Percentiles rank a stretch among this genome's conserved stretches.
Conservation (phyloP, 768 basidiomycete genomes). For the Leucosporidium yakuticum region DNA sequence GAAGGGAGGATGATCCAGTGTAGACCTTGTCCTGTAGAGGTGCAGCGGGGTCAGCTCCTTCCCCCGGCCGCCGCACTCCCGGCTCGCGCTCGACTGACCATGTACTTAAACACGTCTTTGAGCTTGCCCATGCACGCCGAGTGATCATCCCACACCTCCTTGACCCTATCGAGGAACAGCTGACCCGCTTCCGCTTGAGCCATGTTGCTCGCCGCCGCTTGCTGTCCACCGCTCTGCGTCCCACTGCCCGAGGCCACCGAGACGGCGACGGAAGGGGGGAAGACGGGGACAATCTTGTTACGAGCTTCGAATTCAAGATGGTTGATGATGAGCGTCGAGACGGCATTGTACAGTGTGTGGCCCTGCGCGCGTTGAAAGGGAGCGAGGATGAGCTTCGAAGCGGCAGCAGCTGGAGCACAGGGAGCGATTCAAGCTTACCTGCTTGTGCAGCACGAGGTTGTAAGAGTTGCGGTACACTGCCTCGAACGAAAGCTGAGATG, state of each 20-base stretch:
- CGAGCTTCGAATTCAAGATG: conserved; percentile 75
- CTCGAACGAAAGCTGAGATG: conserved; percentile 78
- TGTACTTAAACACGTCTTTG: conserved; percentile 86
- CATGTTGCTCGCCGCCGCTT: conserved; percentile 20
- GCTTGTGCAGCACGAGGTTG: conserved; percentile 59
- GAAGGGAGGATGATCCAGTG: conserved; percentile 65
- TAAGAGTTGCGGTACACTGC: conserved; percentile 92
- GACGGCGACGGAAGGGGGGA: conserved; percentile 53
- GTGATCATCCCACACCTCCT: conserved; percentile 90
- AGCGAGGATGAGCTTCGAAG: conserved; percentile 1
- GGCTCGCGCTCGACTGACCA: conserved; percentile 55
- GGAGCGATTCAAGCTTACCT: not conserved
- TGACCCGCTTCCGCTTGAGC: conserved; percentile 64
- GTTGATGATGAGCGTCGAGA: conserved; percentile 67
- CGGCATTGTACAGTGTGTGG: conserved; percentile 77
- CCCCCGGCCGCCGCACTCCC: not conserved
- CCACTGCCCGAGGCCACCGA: conserved; percentile 9
- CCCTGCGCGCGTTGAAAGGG: conserved; percentile 49
- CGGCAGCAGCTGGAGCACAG: not conserved
- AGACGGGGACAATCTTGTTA: conserved; percentile 69
- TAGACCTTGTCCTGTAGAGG: conserved; percentile 79
- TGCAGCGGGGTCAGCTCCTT: not conserved
- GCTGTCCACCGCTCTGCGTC: not conserved
- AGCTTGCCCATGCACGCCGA: conserved; percentile 78
- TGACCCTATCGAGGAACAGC: conserved; percentile 70